Percentiles rank a stretch among this genome's conserved stretches.
Conservation (phyloP, 140 eudicot genomes). For the Cichorium intybus region DNA sequence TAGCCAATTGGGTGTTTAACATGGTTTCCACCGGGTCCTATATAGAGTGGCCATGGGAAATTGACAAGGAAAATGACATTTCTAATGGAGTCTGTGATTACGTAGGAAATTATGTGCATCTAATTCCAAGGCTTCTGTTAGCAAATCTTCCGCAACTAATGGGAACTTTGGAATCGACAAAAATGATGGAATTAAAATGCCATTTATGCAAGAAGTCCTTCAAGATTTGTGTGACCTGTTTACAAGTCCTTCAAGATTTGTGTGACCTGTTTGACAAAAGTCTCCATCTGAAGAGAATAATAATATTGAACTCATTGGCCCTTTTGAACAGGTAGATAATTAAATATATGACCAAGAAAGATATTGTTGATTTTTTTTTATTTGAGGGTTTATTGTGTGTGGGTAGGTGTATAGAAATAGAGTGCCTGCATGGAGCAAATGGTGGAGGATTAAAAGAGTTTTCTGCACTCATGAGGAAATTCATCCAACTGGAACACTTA, state of each 20-base stretch:
- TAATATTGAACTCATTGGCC: slow-evolving; percentile 79
- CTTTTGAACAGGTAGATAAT: slow-evolving; percentile 76
- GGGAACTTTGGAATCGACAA: no score
- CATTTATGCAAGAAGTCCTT: no score
- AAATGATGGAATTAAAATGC: no score
- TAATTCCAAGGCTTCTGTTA: slow-evolving; percentile 35
- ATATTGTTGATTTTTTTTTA: not conserved
- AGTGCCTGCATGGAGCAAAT: slow-evolving; percentile 88
- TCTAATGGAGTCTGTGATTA: no score
- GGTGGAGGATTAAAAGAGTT: slow-evolving; percentile 73
- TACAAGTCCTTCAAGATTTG: slow-evolving; percentile 77
- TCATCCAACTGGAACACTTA: no score
- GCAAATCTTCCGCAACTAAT: slow-evolving; percentile 37
- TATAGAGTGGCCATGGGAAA: no score
- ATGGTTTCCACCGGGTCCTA: no score
- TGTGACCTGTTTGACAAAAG: slow-evolving; percentile 70
- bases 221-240: slow-evolving; percentile 66
- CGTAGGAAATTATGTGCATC: slow-evolving; percentile 15
- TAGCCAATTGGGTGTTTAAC: no score
- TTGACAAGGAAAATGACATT: no score
- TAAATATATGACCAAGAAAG: no score
- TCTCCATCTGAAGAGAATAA: slow-evolving; percentile 40
- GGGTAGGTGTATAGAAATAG: slow-evolving; percentile 86
- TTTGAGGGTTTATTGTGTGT: not conserved
- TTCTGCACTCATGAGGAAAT: no score